Conservation (phyloP, 2,329 filamentous ascomycete genomes). For the Bipolaris sorokiniana region DNA sequence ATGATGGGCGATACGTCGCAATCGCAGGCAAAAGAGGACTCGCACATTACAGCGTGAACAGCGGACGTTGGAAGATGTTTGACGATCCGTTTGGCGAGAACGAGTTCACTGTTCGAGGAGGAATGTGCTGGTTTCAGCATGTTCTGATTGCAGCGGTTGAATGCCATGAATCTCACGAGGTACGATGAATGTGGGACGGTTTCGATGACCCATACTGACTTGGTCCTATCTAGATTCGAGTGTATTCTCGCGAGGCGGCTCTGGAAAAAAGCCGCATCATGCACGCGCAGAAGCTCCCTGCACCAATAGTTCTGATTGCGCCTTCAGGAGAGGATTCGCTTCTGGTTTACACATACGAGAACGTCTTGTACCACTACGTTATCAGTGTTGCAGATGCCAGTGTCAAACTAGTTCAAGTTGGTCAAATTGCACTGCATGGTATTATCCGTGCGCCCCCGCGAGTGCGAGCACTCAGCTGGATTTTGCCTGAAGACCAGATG, state of each 20-base stretch:
- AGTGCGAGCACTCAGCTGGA: constrained; percentile 93
- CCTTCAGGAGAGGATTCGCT: constrained; percentile 92
- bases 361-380: constrained; percentile 92
- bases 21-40: constrained; percentile 92
- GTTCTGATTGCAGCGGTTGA: constrained; percentile 94
- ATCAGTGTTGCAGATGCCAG: constrained; percentile 74
- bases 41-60: constrained; percentile 94
- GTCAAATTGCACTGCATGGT: constrained; percentile 95
- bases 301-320: constrained; percentile 87
- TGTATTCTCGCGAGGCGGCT: constrained; percentile 86
- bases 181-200: constrained; percentile 33
- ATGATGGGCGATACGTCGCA: constrained; percentile 91
- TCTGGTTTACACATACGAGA: constrained; percentile 96
- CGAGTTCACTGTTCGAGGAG: constrained; percentile 88
- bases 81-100: constrained; percentile 80
- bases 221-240: constrained; percentile 64
- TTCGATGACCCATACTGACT: constrained; percentile 13
- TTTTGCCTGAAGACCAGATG: constrained; percentile 88
- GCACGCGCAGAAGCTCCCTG: constrained; percentile 77
- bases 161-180: constrained; percentile 77
- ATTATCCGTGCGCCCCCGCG: constrained; percentile 92
- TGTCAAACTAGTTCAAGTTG: constrained; percentile 86
- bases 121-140: constrained; percentile 99
- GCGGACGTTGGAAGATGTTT: constrained; percentile 95
- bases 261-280: constrained; percentile 76